Base-by-base conservation (phyloP, 345 rosid species). In the Acer yangbiense region DNA sequence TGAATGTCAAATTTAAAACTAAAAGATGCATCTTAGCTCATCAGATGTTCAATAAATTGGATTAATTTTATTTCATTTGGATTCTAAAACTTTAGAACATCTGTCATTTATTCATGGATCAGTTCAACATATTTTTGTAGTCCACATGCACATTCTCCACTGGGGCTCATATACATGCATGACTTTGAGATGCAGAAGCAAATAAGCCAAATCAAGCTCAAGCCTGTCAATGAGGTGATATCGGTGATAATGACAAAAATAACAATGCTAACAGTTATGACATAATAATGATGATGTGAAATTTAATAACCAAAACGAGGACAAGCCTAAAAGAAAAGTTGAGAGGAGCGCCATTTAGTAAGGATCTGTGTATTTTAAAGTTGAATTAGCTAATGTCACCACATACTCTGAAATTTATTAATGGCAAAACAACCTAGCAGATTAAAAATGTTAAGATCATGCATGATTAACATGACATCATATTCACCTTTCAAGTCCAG, bases 221-320 rank as follows among this genome's bases (percentile, higher is more conserved):
- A 74, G 71, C 63, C 55, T 18, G 11, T 76, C 67, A 52, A 43
- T 50, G 77, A 72, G 72, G 57, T 44, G 74, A 70, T 52, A 48
- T 75, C 73, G 69, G 39, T 76, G 54, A 50, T 48, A 25, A 11
- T 64, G 13, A 7, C n/a, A 43, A 18, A 13, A 43, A 21, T 17
- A n/a, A 61, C 20, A 4, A 61, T 61, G 16, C 9, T 16, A 68
- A 43, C 1, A 7, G 63, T 43, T 9, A 63, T 46, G 20, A 48
- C 58, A 44, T 32, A 29, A 11, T 23, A 2, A 10, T 46, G 35
- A 13, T 4, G 2, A 63, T 23, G 27, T 72, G 67, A 73, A 44
- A 73, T 35, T 64, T 74, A 67, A 79, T 78, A 77, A 76, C 43
- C 71, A 77, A 81, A 17, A 73, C 72, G 63, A 79, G 81, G 75